Percentiles rank a stretch among this genome's conserved stretches.
These are phyloP conservation scores for Hamiltosporidium tvaerminnensis DNA, from an alignment of 371 early-diverging fungal species.

Conservation along the genomic window DNA sequence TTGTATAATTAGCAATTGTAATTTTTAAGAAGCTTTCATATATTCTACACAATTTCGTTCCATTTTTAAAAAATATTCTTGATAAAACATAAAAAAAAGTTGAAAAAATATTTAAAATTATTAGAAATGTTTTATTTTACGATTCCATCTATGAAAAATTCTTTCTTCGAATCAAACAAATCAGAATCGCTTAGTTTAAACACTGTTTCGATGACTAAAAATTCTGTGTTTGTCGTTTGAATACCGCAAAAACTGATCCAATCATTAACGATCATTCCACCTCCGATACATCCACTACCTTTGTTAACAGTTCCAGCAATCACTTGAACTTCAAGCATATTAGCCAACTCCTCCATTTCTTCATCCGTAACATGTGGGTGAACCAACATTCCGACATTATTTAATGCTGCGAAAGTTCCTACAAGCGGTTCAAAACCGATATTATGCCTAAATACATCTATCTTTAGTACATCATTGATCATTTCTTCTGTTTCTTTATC, in stretches of 20 bases:
- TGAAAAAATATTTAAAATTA: too few species aligned
- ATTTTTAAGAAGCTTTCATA: too few species aligned
- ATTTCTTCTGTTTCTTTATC: slow-evolving; percentile 78
- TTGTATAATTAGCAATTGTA: too few species aligned
- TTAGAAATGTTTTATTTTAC: too few species aligned
- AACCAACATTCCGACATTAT: slow-evolving; percentile 90
- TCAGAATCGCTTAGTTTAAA: slow-evolving; percentile 58
- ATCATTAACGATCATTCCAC: slow-evolving; percentile 93
- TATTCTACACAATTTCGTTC: too few species aligned
- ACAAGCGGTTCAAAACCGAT: slow-evolving; percentile 91
- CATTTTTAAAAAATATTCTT: too few species aligned
- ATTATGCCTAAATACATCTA: slow-evolving; percentile 95
- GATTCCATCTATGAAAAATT: too few species aligned
- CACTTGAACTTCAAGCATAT: slow-evolving; percentile 83
- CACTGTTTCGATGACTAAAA: slow-evolving; percentile 87
- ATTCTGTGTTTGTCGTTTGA: slow-evolving; percentile 88
- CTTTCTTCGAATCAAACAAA: too few species aligned
- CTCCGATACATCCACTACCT: slow-evolving; percentile 89
- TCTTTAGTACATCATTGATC: slow-evolving; percentile 83
- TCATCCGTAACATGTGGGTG: slow-evolving; percentile 85
- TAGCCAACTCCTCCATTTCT: slow-evolving; percentile 92
- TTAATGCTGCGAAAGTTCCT: slow-evolving; percentile 83
- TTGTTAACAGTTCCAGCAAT: slow-evolving; percentile 97
- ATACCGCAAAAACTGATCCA: slow-evolving; percentile 91
- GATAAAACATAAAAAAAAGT: too few species aligned